These are phyloP conservation scores for Peronosclerospora sorghi DNA, from an alignment of 352 stramenopile species.

Conservation along the genomic window DNA sequence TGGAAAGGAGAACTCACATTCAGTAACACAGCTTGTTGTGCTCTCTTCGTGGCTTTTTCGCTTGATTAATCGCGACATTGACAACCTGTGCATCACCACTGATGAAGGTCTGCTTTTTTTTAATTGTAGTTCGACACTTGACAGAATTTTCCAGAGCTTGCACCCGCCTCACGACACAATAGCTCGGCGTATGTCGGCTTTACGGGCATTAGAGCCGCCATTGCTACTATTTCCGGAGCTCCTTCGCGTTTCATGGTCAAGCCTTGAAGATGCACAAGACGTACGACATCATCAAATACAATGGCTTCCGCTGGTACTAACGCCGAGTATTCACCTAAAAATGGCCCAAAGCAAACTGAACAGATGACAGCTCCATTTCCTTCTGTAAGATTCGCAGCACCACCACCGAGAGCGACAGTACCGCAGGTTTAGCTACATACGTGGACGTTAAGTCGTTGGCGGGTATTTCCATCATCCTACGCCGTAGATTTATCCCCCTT, in stretches of 20 bases:
- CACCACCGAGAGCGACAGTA: slow-evolving; percentile 68
- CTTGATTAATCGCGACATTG: slow-evolving; percentile 33
- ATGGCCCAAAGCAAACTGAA: slow-evolving; percentile 57
- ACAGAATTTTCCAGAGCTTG: slow-evolving; percentile 32
- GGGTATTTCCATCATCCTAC: slow-evolving; percentile 49
- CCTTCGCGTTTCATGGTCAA: slow-evolving; percentile 60
- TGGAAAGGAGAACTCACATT: slow-evolving; percentile 83
- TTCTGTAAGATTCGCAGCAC: slow-evolving; percentile 63
- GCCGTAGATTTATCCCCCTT: slow-evolving; percentile 37
- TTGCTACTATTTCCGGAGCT: slow-evolving; percentile 37
- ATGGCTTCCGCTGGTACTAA: slow-evolving; percentile 58
- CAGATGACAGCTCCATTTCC: slow-evolving; percentile 32
- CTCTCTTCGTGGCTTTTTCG: slow-evolving; percentile 60
- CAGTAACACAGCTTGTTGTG: slow-evolving; percentile 54
- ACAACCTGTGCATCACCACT: slow-evolving; percentile 49
- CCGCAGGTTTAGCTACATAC: slow-evolving; percentile 60
- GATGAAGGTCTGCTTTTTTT: slow-evolving; percentile 79
- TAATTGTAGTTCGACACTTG: slow-evolving; percentile 86
- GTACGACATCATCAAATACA: slow-evolving; percentile 48
- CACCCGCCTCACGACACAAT: slow-evolving; percentile 34
- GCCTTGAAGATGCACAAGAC: slow-evolving; percentile 60
- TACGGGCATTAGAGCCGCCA: slow-evolving; percentile 73
- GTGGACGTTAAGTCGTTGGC: slow-evolving; percentile 58
- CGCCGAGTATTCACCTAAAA: slow-evolving; percentile 83
- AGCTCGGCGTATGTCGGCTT: slow-evolving; percentile 34